Evolutionary conservation across 2,329 filamentous ascomycete species (phyloP), one percentile per base, ranked within the genome.

Genomic region (Macrophomina pseudophaseolina): DNA sequence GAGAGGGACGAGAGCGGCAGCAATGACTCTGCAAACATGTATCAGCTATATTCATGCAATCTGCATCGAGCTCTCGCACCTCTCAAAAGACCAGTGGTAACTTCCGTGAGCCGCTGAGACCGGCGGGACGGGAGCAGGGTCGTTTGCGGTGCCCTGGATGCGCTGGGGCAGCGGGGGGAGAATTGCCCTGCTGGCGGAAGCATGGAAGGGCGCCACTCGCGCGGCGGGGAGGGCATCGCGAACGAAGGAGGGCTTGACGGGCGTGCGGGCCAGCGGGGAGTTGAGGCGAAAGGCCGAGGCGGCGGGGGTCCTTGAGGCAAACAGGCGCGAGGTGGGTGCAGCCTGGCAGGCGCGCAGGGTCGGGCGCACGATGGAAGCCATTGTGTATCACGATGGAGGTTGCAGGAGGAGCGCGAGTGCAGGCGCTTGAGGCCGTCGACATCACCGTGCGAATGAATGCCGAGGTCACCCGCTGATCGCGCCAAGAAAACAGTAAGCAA

Each of bases 81-180:
- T 85, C 86, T 99, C 95, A 76, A 97, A 97, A 68, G 91, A 92
- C 95, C 95, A 99, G 87, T 99, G 95, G 85, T 98, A 99, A 80
- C 91, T 96, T 74, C 95, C 95, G 83, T 99, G 92, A 66, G 88
- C 84, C 49, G 94, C 89, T 72, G 86, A 88, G 64, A 92, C 82
- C 28, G 87, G 78, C 53, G 93, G 94, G 30, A 97, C 81, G 46
- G 87, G 88, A 38, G 87, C 91, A 66, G 95, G 88, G 76, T 98
- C 94, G 82, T 99, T 99, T 77, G 94, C 86, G 73, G 87, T 88
- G 81, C 93, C 93, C 68, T 91, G 77, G 72, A 97, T 86, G 91
- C 82, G 85, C 95, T 93, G 95, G 75, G 94, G 93, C 71, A 91
- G 87, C 66, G 93, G 90, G 68, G 94, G 93, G 67, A 99, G 86